Base-by-base conservation (phyloP, 2,329 filamentous ascomycete genomes). In the Cadophora gregata region DNA sequence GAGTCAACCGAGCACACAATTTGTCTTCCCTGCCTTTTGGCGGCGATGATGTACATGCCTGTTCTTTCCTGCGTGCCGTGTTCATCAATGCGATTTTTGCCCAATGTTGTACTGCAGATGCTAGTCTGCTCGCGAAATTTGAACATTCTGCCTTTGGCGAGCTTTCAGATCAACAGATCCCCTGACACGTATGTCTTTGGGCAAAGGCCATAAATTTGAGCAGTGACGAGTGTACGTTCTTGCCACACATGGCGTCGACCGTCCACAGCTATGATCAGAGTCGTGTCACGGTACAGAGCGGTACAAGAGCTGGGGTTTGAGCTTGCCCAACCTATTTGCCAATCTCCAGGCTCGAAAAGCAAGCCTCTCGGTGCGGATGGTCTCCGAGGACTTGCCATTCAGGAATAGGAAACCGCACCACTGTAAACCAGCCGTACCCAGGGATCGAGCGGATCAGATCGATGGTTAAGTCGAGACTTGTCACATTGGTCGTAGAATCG, bases 81-180 rank as follows among this genome's bases (percentile, higher is more conserved):
- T 31, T 59, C 56, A 47, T 59, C 56, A 31, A 61, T 65, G 59
- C 66, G 63, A 33, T 64, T 63, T 53, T 68, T 62, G 68, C 68
- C 70, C 63, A 70, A 70, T 51, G 66, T 71, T 33, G 68, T 64
- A 71, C 70, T 63, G 62, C 70, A 67, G 64, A 59, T 47, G 36
- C 42, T 53, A 53, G 19, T 31, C 38, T 33, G 38, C 24, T 27
- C 56, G 25, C 21, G 16, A 31, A 36, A 25, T 56, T 63, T 62
- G 48, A 42, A n/a, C 25, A 64, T 51, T 45, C 42, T 64, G 53
- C 31, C n/a, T 58, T 56, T 58, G 14, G 31, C 53, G 21, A 24
- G 16, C n/a, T 58, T 25, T 5, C 21, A 59, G n/a, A 16, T 42
- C 24, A 45, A 29, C 14, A n/a, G 16, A 29, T 9, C 19, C 25